Conservation (phyloP, 2,329 filamentous ascomycete species). For the Aspergillus hiratsukae region DNA sequence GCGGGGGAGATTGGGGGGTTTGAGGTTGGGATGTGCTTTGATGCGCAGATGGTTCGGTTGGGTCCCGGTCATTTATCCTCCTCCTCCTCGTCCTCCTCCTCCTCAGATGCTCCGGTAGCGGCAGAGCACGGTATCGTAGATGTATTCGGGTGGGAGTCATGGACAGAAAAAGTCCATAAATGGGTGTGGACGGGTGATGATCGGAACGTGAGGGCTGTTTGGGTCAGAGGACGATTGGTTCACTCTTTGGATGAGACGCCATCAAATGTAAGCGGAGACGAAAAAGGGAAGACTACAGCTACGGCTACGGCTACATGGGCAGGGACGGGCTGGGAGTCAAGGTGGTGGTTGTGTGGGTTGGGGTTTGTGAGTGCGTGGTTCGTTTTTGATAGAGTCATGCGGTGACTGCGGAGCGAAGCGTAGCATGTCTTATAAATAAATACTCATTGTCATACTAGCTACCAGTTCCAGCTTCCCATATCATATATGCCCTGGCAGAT, state of each 20-base stretch:
- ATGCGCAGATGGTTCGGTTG: conserved; percentile 77
- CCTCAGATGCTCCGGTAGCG: too few species aligned
- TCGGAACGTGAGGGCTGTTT: conserved; percentile 80
- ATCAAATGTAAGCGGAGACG: not conserved
- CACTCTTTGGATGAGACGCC: conserved; percentile 43
- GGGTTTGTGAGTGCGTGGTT: conserved; percentile 1
- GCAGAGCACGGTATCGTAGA: conserved; percentile 64
- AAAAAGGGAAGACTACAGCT: not conserved
- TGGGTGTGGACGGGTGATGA: conserved; percentile 96
- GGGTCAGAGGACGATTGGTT: conserved; percentile 80
- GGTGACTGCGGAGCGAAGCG: not conserved
- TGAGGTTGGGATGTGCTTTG: conserved; percentile 81
- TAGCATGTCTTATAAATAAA: not conserved
- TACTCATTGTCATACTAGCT: not conserved
- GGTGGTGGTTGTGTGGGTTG: conserved; percentile 2
- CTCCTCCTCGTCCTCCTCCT: conserved; percentile 17
- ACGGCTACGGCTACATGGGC: not conserved
- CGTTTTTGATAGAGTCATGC: conserved; percentile 2
- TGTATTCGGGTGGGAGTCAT: conserved; percentile 86
- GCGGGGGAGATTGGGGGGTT: conserved; percentile 71
- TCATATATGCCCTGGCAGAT: not conserved
- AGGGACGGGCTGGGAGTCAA: not conserved
- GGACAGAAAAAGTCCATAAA: conserved; percentile 81
- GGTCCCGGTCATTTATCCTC: conserved; percentile 37
- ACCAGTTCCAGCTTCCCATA: not conserved